Percentiles rank a stretch among this genome's conserved stretches.
phyloP scores from a whole-genome alignment of 2,329 filamentous ascomycete species.

The Daldinia eschscholtzii region DNA sequence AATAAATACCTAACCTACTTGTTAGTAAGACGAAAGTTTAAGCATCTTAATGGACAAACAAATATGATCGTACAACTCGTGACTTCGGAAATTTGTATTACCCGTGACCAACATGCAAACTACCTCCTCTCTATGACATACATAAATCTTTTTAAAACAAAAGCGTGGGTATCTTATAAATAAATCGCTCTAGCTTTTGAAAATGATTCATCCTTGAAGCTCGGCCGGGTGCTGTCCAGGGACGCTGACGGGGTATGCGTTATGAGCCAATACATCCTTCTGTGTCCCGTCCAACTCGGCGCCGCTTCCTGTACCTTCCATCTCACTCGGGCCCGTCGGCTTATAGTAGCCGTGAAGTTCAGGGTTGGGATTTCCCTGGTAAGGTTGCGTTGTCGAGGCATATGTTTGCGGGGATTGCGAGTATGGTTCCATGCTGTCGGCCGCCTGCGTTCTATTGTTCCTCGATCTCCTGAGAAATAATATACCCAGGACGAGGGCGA shows the following conservation, averaged over 20 bases:
- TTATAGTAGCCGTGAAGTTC: conserved; percentile 1
- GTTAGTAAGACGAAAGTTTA: not conserved
- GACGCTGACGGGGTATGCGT: not conserved
- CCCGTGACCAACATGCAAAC: not conserved
- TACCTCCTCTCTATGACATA: not conserved
- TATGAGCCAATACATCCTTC: not conserved
- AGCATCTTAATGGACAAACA: not conserved
- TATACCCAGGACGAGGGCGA: not conserved
- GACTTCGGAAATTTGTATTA: not conserved
- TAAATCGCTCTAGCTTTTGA: not conserved
- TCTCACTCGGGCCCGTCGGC: not conserved
- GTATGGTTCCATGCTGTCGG: conserved; percentile 6
- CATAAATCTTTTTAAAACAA: not conserved
- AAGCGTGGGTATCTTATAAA: conserved; percentile 4
- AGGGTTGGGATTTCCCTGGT: not conserved
- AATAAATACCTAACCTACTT: not conserved
- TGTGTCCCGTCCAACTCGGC: conserved; percentile 2
- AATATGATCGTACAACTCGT: not conserved
- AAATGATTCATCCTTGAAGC: not conserved
- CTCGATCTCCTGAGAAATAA: not conserved
- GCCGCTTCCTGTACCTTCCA: not conserved
- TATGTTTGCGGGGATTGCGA: not conserved
- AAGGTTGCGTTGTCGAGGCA: not conserved
- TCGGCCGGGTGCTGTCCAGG: not conserved
- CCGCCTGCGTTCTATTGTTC: not conserved